phyloP scores from a whole-genome alignment of 2,329 filamentous ascomycete species.

The Calonectria henricotiae region DNA sequence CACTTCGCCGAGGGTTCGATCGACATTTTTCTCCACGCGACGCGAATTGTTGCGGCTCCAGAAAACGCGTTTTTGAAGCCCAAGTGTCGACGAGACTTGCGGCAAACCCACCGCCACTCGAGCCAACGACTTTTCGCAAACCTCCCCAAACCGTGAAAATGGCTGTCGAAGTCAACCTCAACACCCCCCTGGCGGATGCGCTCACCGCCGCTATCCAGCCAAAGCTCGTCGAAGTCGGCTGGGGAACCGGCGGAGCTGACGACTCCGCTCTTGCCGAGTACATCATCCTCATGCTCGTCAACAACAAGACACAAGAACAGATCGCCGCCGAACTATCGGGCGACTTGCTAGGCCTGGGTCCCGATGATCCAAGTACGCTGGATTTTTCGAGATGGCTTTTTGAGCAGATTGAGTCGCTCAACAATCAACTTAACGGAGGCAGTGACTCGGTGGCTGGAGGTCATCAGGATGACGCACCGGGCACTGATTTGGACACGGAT shows the following conservation, averaged over 20 bases:
- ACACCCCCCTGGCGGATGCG: constrained; percentile 88
- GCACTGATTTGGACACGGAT: constrained; percentile 76
- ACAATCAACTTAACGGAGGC: constrained; percentile 74
- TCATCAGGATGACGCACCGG: constrained; percentile 56
- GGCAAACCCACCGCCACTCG: constrained; percentile 47
- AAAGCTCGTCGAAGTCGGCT: constrained; percentile 93
- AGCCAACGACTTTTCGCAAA: constrained; percentile 33
- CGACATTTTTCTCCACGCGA: constrained; percentile 44
- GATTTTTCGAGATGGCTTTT: constrained; percentile 97
- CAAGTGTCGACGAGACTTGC: constrained; percentile 41
- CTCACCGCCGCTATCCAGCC: constrained; percentile 88
- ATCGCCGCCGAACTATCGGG: constrained; percentile 90
- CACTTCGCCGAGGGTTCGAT: constrained; percentile 42
- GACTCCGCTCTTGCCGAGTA: constrained; percentile 94
- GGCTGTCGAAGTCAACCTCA: constrained; percentile 83
- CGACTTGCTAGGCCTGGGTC: constrained; percentile 86
- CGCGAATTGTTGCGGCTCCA: constrained; percentile 47
- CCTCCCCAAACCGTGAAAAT: constrained; percentile 66
- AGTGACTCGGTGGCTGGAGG: constrained; percentile 54
- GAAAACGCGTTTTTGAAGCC: constrained; percentile 50
- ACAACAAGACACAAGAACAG: constrained; percentile 92
- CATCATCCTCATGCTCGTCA: constrained; percentile 96
- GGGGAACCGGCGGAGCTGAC: constrained; percentile 84
- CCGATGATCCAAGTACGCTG: constrained; percentile 86
- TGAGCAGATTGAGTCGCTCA: constrained; percentile 81